Percentiles rank a stretch among this genome's conserved stretches.
phyloP scores from a whole-genome alignment of 2,329 filamentous ascomycete species.

The Coleophoma crateriformis region DNA sequence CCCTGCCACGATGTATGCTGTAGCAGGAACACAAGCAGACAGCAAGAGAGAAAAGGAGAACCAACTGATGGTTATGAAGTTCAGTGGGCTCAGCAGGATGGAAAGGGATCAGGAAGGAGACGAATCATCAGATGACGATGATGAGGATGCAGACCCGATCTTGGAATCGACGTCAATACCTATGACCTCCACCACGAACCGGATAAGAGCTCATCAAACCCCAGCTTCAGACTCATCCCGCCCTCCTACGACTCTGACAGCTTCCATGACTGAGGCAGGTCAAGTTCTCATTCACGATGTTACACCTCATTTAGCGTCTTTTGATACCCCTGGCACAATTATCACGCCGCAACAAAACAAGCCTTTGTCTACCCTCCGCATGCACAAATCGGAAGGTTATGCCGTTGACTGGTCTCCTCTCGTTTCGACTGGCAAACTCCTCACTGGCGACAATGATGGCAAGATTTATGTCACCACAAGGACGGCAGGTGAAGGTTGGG shows the following conservation, averaged over 20 bases:
- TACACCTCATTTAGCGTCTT: constrained; percentile 80
- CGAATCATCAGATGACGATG: constrained; percentile 66
- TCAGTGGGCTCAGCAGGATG: constrained; percentile 87
- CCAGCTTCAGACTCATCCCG: constrained; percentile 64
- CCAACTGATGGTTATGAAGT: constrained; percentile 91
- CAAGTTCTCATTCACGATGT: constrained; percentile 93
- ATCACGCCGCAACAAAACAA: constrained; percentile 82
- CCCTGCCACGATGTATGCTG: constrained; percentile 90
- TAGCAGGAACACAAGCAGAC: constrained; percentile 91
- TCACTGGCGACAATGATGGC: constrained; percentile 89
- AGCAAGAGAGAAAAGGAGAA: constrained; percentile 73
- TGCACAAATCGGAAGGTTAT: constrained; percentile 92
- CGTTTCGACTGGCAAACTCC: constrained; percentile 73
- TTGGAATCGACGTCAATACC: constrained; percentile 90
- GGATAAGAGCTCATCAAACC: constrained; percentile 81
- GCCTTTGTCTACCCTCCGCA: constrained; percentile 78
- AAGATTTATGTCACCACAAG: constrained; percentile 84
- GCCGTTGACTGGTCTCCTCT: constrained; percentile 94
- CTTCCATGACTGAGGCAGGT: constrained; percentile 86
- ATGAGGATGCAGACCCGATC: constrained; percentile 75
- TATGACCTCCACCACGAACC: constrained; percentile 82
- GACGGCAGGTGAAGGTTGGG: constrained; percentile 83
- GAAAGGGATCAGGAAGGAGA: constrained; percentile 63
- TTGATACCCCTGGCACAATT: constrained; percentile 80
- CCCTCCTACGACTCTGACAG: constrained; percentile 77